Conservation (phyloP, 2,329 filamentous ascomycete species). For the Aspergillus sp. region DNA sequence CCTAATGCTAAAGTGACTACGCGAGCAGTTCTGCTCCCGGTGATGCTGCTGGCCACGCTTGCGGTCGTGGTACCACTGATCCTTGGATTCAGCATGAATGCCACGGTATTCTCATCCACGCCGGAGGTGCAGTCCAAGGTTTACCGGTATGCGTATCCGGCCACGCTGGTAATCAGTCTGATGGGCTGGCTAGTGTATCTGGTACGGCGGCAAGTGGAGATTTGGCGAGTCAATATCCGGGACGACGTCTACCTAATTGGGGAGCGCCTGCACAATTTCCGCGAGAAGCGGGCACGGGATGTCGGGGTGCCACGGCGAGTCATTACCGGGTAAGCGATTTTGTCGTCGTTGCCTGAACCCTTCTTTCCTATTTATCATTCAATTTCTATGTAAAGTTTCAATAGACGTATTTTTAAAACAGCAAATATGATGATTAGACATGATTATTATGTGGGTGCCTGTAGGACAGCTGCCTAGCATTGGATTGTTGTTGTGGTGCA, state of each 20-base stretch:
- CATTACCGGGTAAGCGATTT: conserved; percentile 33
- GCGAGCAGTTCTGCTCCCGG: conserved; percentile 81
- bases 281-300: conserved; percentile 54
- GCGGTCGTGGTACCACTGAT: conserved; percentile 67
- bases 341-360: background rate
- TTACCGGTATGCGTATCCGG: conserved; percentile 75
- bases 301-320: conserved; percentile 41
- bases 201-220: conserved; percentile 59
- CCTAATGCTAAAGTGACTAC: conserved; percentile 80
- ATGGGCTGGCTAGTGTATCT: conserved; percentile 46
- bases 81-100: conserved; percentile 57
- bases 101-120: conserved; percentile 38
- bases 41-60: conserved; percentile 59
- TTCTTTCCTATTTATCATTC: background rate
- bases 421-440: background rate
- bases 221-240: conserved; percentile 78
- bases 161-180: conserved; percentile 57
- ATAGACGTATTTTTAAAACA: background rate
- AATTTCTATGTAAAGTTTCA: conserved; percentile 6
- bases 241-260: conserved; percentile 97
- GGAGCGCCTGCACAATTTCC: conserved; percentile 92
- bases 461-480: background rate
- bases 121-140: conserved; percentile 43
- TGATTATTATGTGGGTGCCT: background rate
- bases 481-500: no score